A percentile compares a stretch with the other conserved stretches of the same genome.
These are phyloP conservation scores for Aspergillus conjunctus DNA, from an alignment of 495 filamentous ascomycete genomes.

Conservation along the genomic window DNA sequence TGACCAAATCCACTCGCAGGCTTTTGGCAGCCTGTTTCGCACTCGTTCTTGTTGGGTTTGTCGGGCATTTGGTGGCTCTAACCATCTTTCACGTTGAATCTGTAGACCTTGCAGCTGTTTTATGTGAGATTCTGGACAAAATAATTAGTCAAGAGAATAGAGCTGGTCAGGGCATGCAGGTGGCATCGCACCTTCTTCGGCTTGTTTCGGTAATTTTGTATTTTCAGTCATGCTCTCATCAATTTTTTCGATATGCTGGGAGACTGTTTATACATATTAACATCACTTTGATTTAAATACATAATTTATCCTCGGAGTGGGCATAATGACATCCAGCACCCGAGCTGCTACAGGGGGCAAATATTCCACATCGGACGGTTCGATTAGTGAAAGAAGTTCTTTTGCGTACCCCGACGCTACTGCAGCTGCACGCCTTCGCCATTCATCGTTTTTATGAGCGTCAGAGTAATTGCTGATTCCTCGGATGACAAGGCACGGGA, in stretches of 20 bases:
- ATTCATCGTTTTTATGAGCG: slow-evolving; percentile 7
- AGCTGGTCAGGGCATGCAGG: neutral
- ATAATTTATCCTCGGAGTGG: neutral
- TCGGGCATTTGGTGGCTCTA: neutral
- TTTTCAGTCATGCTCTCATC: neutral
- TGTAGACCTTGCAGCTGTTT: neutral
- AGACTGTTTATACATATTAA: neutral
- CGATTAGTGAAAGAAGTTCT: slow-evolving; percentile 9
- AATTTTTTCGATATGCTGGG: neutral
- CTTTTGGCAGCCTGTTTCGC: neutral
- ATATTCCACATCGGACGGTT: slow-evolving; percentile 1
- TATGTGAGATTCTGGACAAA: neutral
- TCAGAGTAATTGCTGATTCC: slow-evolving; percentile 7
- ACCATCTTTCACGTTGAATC: neutral
- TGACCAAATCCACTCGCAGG: slow-evolving; percentile 4
- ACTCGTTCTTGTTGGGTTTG: neutral
- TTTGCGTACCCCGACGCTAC: neutral
- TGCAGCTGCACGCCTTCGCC: neutral
- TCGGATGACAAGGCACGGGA: neutral
- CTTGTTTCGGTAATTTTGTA: neutral
- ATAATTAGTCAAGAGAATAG: neutral
- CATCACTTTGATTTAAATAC: neutral
- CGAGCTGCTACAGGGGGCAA: neutral
- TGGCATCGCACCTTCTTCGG: neutral
- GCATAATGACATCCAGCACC: neutral